Percentiles rank a stretch among this genome's conserved stretches.
Evolutionary conservation across 495 filamentous ascomycete genomes (phyloP).

Genomic region (Chaetomium cochliodes): DNA sequence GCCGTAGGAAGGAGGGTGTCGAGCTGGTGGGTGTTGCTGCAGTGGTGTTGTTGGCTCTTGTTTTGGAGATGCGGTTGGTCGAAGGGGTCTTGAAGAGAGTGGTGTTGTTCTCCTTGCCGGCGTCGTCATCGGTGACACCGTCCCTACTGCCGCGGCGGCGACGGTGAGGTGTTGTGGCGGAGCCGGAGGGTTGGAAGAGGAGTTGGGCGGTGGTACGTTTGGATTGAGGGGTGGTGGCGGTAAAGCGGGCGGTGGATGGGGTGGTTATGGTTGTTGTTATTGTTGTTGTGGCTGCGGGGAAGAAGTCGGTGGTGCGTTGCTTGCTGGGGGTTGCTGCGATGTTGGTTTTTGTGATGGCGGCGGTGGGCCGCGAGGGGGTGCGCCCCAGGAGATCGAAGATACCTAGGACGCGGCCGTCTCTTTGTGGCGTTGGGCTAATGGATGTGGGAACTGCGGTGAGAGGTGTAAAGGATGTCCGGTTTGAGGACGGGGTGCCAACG

Average conservation of each 20-base stretch:
- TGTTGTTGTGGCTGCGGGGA: constrained; percentile 1
- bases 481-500: constrained; percentile 50
- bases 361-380: constrained; percentile 37
- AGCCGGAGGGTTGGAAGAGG: constrained; percentile 29
- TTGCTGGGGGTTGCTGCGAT: constrained; percentile 43
- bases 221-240: constrained; percentile 51
- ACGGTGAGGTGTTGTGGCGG: constrained; percentile 40
- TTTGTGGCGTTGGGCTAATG: constrained; percentile 87
- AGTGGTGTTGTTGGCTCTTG: constrained; percentile 35
- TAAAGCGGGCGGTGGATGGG: constrained; percentile 43
- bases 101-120: constrained; percentile 29
- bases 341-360: constrained; percentile 21
- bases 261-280: not conserved
- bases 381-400: constrained; percentile 83
- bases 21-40: constrained; percentile 45
- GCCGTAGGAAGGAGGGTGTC: constrained; percentile 76
- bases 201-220: constrained; percentile 58
- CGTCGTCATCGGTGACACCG: constrained; percentile 16
- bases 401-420: constrained; percentile 80
- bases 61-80: constrained; percentile 25
- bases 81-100: constrained; percentile 44
- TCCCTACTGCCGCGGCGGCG: constrained; percentile 37
- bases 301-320: constrained; percentile 14
- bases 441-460: constrained; percentile 42
- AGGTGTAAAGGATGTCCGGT: constrained; percentile 62